Evolutionary conservation across 345 rosid genomes (phyloP).

Genomic region (Noccaea caerulescens): DNA sequence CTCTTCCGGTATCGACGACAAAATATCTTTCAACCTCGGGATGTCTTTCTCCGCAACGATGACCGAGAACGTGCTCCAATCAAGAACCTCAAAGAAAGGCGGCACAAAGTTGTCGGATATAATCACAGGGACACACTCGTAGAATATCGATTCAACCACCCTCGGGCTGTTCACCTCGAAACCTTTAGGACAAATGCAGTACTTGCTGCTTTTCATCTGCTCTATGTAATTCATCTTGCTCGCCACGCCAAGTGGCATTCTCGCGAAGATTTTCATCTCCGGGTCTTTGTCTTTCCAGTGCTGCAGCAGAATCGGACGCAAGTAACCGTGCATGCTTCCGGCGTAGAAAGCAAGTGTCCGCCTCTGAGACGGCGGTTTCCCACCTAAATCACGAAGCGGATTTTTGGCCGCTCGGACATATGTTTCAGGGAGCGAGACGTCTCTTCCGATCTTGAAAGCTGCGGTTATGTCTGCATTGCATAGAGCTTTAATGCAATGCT

Average conservation of each 20-base stretch:
- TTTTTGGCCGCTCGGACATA: conserved; percentile 89
- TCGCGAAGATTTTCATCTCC: conserved; percentile 75
- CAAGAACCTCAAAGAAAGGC: conserved; percentile 81
- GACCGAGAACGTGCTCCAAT: conserved; percentile 77
- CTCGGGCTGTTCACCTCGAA: conserved; percentile 93
- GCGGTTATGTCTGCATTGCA: conserved; percentile 91
- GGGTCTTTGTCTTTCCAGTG: conserved; percentile 91
- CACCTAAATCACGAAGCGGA: conserved; percentile 89
- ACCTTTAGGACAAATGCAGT: conserved; percentile 91
- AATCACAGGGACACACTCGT: conserved; percentile 89
- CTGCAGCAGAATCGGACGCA: conserved; percentile 69
- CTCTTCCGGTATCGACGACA: conserved; percentile 67
- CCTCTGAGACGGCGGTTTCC: conserved; percentile 73
- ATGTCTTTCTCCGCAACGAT: conserved; percentile 86
- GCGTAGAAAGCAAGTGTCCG: conserved; percentile 87
- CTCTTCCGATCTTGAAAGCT: conserved; percentile 95
- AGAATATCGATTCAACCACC: conserved; percentile 87
- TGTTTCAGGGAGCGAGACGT: conserved; percentile 93
- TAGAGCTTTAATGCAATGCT: conserved; percentile 88
- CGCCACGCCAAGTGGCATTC: conserved; percentile 84
- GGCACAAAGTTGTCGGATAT: conserved; percentile 91
- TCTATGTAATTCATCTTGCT: conserved; percentile 94
- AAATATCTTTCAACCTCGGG: conserved; percentile 64
- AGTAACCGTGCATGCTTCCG: conserved; percentile 81
- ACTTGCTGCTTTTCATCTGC: conserved; percentile 93